These are phyloP conservation scores for Pseudofabraea citricarpa DNA, from an alignment of 2,329 filamentous ascomycete genomes.

Conservation along the genomic window DNA sequence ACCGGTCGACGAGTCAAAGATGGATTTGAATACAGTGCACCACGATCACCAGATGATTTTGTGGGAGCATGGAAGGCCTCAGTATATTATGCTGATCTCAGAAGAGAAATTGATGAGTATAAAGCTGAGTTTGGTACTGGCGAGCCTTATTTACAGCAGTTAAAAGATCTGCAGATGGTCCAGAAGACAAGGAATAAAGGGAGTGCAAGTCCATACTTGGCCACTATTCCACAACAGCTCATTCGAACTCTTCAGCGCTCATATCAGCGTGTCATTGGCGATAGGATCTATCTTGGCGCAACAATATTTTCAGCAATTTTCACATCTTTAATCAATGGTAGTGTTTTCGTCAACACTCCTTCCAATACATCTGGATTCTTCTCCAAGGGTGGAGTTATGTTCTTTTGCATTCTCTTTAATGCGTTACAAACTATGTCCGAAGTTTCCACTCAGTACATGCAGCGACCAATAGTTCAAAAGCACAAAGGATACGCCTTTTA, in stretches of 20 bases:
- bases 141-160: background rate
- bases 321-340: conserved; percentile 57
- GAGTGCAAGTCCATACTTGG: background rate
- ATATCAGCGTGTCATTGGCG: conserved; percentile 15
- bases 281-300: conserved; percentile 25
- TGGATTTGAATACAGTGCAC: conserved; percentile 51
- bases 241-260: conserved; percentile 43
- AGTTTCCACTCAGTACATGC: conserved; percentile 73
- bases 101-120: no score
- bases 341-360: conserved; percentile 56
- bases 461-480: conserved; percentile 87
- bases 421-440: conserved; percentile 59
- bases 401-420: conserved; percentile 33
- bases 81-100: no score
- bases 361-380: conserved; percentile 51
- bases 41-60: conserved; percentile 48
- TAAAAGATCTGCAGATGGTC: background rate
- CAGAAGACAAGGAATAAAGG: background rate
- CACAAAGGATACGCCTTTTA: conserved; percentile 81
- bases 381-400: conserved; percentile 59
- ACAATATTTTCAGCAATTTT: conserved; percentile 16
- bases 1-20: conserved; percentile 48
- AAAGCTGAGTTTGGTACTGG: background rate
- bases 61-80: no score
- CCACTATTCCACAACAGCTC: conserved; percentile 31